phyloP scores from a whole-genome alignment of 2,329 filamentous ascomycete genomes.

The Colletotrichum sp. region DNA sequence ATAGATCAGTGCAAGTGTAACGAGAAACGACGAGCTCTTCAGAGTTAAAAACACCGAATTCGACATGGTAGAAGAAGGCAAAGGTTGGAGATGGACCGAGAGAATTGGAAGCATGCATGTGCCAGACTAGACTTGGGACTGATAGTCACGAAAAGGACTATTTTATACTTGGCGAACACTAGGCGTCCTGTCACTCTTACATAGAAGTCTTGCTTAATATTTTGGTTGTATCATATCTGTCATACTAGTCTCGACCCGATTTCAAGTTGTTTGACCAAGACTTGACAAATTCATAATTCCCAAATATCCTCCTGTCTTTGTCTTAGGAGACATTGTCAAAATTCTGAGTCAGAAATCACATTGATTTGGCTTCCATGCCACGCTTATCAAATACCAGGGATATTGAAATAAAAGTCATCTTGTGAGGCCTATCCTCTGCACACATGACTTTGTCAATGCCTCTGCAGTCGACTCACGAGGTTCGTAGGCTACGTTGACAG shows the following conservation, averaged over 20 bases:
- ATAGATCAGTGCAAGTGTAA: background rate
- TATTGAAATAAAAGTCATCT: rapidly evolving
- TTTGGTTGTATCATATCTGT: no score
- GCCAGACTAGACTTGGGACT: no score
- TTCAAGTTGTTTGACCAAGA: no score
- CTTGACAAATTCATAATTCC: no score
- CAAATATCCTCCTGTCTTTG: background rate
- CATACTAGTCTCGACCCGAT: no score
- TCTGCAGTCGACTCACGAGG: background rate
- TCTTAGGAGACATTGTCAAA: background rate
- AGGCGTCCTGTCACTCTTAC: no score
- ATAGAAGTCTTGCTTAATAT: no score
- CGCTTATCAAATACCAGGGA: rapidly evolving
- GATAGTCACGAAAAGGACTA: rapidly evolving
- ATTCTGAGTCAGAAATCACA: background rate
- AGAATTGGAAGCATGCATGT: background rate
- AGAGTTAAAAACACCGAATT: no score
- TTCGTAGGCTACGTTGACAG: rapidly evolving
- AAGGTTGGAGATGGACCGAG: rapidly evolving
- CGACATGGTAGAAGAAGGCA: rapidly evolving
- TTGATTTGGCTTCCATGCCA: rapidly evolving
- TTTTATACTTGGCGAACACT: no score
- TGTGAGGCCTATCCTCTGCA: rapidly evolving
- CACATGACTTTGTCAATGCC: background rate
- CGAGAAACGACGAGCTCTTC: no score